Percentiles rank a stretch among this genome's conserved stretches.
These are phyloP conservation scores for Bolboschoenoplectus hybrid DNA, from an alignment of 202 grass and related monocot genomes.

Conservation along the genomic window DNA sequence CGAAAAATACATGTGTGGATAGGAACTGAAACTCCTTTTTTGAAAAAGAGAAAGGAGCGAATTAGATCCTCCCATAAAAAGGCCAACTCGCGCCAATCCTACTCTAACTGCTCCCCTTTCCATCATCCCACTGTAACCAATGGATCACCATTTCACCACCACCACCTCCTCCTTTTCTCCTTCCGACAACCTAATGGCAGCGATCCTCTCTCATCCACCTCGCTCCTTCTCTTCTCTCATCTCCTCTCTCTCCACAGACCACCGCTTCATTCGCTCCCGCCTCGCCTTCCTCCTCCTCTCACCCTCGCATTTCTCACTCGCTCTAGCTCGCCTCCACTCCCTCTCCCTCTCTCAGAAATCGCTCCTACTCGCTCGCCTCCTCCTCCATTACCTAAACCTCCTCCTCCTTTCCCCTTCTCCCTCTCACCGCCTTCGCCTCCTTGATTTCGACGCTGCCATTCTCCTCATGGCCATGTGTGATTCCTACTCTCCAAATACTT, in stretches of 20 bases:
- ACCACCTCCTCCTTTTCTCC: conserved; percentile 41
- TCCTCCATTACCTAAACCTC: conserved; percentile 68
- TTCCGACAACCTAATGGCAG: conserved; percentile 63
- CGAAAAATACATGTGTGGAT: not conserved
- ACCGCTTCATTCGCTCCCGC: conserved; percentile 56
- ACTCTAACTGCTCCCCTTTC: conserved; percentile 8
- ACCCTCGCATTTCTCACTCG: conserved; percentile 61
- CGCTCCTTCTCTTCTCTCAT: conserved; percentile 49
- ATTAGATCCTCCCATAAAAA: conserved; percentile 33
- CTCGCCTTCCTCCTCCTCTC: conserved; percentile 88
- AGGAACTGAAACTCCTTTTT: not conserved
- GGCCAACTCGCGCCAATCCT: conserved; percentile 30
- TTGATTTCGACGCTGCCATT: conserved; percentile 75
- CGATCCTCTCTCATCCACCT: conserved; percentile 52
- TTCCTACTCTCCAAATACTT: conserved; percentile 51
- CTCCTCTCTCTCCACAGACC: conserved; percentile 50
- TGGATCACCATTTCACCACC: conserved; percentile 31
- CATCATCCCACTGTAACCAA: conserved; percentile 4
- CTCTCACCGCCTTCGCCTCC: conserved; percentile 46
- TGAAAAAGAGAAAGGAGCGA: not conserved
- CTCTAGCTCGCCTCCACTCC: conserved; percentile 64
- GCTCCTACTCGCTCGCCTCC: conserved; percentile 65
- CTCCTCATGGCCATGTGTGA: conserved; percentile 93
- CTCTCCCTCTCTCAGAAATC: conserved; percentile 65
- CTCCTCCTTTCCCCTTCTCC: conserved; percentile 50